Conservation (phyloP, 768 basidiomycete species). For the Hemileccinum rubropunctum region DNA sequence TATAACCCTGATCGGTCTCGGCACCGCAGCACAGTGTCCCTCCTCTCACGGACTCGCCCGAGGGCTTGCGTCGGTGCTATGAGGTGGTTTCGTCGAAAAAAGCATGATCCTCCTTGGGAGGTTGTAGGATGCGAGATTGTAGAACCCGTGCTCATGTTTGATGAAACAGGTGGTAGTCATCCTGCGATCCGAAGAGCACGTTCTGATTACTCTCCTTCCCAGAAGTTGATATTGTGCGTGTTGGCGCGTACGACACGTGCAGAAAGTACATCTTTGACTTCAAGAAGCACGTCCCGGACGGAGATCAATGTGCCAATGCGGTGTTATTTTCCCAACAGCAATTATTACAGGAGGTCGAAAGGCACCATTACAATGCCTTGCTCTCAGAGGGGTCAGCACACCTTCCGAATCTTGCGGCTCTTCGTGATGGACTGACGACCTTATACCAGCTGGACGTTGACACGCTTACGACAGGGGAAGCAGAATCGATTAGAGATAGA, state of each 20-base stretch:
- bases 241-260: constrained; percentile 51
- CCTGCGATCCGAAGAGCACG: constrained; percentile 1
- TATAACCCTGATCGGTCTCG: constrained; percentile 14
- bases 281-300: constrained; percentile 43
- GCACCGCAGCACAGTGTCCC: constrained; percentile 14
- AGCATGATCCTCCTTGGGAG: constrained; percentile 66
- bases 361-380: constrained; percentile 60
- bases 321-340: constrained; percentile 64
- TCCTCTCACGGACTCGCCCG: constrained; percentile 16
- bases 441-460: constrained; percentile 58
- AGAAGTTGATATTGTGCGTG: constrained; percentile 61
- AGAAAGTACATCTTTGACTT: constrained; percentile 64
- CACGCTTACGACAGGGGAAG: constrained; percentile 60
- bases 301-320: constrained; percentile 48
- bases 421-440: constrained; percentile 1
- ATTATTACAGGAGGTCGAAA: constrained; percentile 52
- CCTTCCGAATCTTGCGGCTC: background rate
- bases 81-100: constrained; percentile 51
- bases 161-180: constrained; percentile 52
- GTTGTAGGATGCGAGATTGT: constrained; percentile 67
- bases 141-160: constrained; percentile 62
- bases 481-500: constrained; percentile 64
- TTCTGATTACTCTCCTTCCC: constrained; percentile 8
- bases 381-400: constrained; percentile 62
- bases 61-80: constrained; percentile 19